These are phyloP conservation scores for Globisporangium canariense DNA, from an alignment of 352 stramenopile genomes.

Conservation along the genomic window DNA sequence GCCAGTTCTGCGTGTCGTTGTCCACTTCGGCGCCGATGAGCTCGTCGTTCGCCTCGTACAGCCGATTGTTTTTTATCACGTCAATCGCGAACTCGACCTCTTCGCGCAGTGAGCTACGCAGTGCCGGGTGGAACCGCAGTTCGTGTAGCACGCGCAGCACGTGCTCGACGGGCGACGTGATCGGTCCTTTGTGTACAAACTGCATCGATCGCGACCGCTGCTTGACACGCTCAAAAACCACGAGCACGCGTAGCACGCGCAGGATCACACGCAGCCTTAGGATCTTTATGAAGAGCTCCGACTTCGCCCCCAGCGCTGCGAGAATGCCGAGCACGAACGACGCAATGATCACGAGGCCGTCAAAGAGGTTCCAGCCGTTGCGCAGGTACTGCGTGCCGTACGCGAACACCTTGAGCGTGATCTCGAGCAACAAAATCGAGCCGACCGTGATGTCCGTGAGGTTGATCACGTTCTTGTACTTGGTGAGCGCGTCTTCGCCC, in stretches of 20 bases:
- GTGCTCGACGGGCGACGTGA: constrained; percentile 77
- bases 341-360: constrained; percentile 74
- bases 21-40: constrained; percentile 68
- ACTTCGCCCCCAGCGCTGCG: constrained; percentile 52
- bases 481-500: constrained; percentile 42
- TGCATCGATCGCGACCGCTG: constrained; percentile 75
- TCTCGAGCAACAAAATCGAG: constrained; percentile 81
- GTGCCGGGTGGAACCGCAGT: constrained; percentile 69
- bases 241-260: constrained; percentile 75
- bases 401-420: constrained; percentile 74
- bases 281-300: constrained; percentile 64
- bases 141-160: constrained; percentile 75
- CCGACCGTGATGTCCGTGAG: constrained; percentile 80
- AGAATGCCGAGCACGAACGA: constrained; percentile 76
- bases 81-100: constrained; percentile 84
- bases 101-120: constrained; percentile 43
- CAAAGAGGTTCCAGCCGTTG: constrained; percentile 75
- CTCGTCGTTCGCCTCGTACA: constrained; percentile 81
- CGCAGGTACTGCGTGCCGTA: constrained; percentile 66
- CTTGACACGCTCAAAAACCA: constrained; percentile 86
- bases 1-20: constrained; percentile 82
- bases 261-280: constrained; percentile 72
- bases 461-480: constrained; percentile 70
- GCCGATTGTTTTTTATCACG: constrained; percentile 80
- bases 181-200: constrained; percentile 61